A percentile compares a stretch with the other conserved stretches of the same genome.
phyloP scores from a whole-genome alignment of 2,329 filamentous ascomycete species.

The Aspergillus chevalieri region DNA sequence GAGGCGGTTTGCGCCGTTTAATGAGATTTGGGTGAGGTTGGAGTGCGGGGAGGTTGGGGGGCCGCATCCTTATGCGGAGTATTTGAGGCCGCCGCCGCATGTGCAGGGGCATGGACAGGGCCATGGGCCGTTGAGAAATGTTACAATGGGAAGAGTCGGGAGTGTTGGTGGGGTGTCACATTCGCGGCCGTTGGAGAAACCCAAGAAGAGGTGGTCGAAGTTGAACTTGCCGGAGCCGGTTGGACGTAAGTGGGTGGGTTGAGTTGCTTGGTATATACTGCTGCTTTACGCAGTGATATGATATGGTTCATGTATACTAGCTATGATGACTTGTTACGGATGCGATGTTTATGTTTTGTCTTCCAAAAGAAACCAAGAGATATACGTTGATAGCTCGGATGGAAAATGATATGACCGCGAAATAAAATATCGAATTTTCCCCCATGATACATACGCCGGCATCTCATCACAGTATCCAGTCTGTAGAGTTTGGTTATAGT shows the following conservation, averaged over 20 bases:
- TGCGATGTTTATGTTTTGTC: too few species aligned
- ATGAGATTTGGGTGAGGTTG: slow-evolving; percentile 26
- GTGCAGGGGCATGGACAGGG: background rate
- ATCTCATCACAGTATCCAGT: background rate
- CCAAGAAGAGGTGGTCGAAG: background rate
- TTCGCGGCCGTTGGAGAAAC: background rate
- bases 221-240: background rate
- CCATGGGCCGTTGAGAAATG: background rate
- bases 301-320: too few species aligned
- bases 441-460: too few species aligned
- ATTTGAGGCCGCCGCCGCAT: background rate
- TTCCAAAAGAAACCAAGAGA: too few species aligned
- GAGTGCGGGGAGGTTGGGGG: slow-evolving; percentile 17
- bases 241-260: too few species aligned
- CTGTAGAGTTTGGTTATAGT: background rate
- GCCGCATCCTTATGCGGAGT: slow-evolving; percentile 3
- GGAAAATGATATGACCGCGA: too few species aligned
- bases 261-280: too few species aligned
- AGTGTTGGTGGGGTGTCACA: background rate
- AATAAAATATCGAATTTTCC: too few species aligned
- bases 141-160: background rate
- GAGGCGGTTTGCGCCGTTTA: slow-evolving; percentile 19
- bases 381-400: too few species aligned
- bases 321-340: too few species aligned
- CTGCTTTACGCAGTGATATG: too few species aligned